A percentile compares a stretch with the other conserved stretches of the same genome.
Evolutionary conservation across 2,329 filamentous ascomycete genomes (phyloP).

Genomic region (Neofusicoccum kwambonambiense): DNA sequence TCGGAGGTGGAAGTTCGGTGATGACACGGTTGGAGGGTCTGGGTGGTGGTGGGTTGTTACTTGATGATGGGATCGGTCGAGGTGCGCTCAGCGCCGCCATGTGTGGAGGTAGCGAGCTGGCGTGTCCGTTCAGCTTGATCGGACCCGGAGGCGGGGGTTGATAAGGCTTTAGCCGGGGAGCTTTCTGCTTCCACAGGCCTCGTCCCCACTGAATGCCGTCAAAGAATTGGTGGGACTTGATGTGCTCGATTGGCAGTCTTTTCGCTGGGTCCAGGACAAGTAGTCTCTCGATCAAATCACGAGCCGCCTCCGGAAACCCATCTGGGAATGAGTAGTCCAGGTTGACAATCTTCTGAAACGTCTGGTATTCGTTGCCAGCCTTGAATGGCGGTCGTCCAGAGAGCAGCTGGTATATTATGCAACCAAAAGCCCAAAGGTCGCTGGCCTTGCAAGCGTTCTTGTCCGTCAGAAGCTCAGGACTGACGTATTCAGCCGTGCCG

Average conservation of each 20-base stretch:
- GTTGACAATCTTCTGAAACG: conserved; percentile 95
- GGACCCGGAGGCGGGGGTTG: conserved; percentile 74
- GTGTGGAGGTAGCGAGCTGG: conserved; percentile 19
- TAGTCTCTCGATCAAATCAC: conserved; percentile 85
- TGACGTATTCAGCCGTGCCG: conserved; percentile 96
- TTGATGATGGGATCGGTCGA: conserved; percentile 29
- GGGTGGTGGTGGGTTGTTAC: conserved; percentile 42
- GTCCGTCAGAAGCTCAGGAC: conserved; percentile 91
- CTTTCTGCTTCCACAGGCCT: conserved; percentile 82
- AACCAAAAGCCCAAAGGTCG: conserved; percentile 97
- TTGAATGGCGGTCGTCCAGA: conserved; percentile 98
- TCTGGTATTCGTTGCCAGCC: conserved; percentile 90
- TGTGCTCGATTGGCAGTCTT: conserved; percentile 88
- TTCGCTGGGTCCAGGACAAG: conserved; percentile 84
- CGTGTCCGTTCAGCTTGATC: conserved; percentile 46
- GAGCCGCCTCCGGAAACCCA: conserved; percentile 81
- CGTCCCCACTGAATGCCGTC: conserved; percentile 82
- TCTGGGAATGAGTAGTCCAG: conserved; percentile 91
- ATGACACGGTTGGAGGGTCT: conserved; percentile 71
- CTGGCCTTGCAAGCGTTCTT: conserved; percentile 98
- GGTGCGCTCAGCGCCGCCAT: conserved; percentile 24
- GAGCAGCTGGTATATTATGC: conserved; percentile 93
- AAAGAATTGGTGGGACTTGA: conserved; percentile 96
- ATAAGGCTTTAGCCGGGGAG: conserved; percentile 82
- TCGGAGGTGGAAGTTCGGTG: conserved; percentile 93